These are phyloP conservation scores for Kregervanrija delftensis DNA, from an alignment of 805 yeast genomes.

Conservation along the genomic window DNA sequence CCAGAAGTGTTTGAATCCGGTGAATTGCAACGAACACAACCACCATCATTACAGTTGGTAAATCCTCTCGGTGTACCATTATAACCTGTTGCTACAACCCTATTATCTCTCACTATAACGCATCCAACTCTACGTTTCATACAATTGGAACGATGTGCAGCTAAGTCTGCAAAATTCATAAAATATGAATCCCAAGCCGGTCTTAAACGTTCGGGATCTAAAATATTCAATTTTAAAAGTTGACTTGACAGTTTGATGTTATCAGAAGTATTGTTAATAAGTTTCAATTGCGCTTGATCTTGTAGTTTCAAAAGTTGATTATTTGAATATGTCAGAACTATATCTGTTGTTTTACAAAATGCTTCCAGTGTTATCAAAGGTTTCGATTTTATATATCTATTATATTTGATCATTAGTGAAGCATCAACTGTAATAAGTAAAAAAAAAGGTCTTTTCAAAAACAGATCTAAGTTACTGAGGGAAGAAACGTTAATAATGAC, in stretches of 20 bases:
- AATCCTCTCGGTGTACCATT: slow-evolving; percentile 94
- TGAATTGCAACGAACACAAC: slow-evolving; percentile 82
- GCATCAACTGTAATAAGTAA: slow-evolving; percentile 76
- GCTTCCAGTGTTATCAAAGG: slow-evolving; percentile 7
- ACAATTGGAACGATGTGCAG: slow-evolving; percentile 89
- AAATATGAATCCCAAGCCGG: slow-evolving; percentile 97
- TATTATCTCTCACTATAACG: slow-evolving; percentile 76
- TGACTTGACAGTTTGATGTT: slow-evolving; percentile 29
- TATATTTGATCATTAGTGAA: slow-evolving; percentile 44
- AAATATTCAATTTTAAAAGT: slow-evolving; percentile 35
- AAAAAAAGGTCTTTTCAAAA: slow-evolving; percentile 75
- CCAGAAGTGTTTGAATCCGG: slow-evolving; percentile 49
- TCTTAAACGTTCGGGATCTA: slow-evolving; percentile 55
- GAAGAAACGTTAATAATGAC: slow-evolving; percentile 48
- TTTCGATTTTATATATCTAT: slow-evolving; percentile 21
- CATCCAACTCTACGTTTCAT: slow-evolving; percentile 98
- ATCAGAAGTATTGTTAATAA: slow-evolving; percentile 43
- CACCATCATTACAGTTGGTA: slow-evolving; percentile 90
- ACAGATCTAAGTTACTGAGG: slow-evolving; percentile 34
- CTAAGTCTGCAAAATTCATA: slow-evolving; percentile 88
- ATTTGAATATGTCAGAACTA: slow-evolving; percentile 21
- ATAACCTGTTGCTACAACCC: slow-evolving; percentile 94
- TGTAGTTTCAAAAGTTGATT: slow-evolving; percentile 24
- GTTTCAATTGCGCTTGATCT: slow-evolving; percentile 48
- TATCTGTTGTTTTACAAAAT: slow-evolving; percentile 9